Evolutionary conservation across 2,329 filamentous ascomycete genomes (phyloP).

Genomic region (Westerdykella ornata): DNA sequence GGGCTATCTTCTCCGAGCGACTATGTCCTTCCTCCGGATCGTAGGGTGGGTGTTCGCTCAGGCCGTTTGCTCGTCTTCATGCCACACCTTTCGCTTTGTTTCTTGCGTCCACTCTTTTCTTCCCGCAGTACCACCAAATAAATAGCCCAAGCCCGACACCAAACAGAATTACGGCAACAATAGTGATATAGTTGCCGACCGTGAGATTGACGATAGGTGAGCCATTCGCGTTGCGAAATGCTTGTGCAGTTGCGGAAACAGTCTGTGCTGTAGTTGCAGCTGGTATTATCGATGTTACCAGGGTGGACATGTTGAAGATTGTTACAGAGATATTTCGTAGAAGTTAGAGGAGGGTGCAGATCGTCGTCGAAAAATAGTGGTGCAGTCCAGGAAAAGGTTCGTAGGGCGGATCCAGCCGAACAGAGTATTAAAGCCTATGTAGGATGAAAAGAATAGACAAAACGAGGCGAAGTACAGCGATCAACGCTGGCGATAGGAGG

Average conservation of each 20-base stretch:
- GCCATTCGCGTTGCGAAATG: constrained; percentile 5
- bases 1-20: too few relatives aligned
- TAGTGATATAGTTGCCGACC: constrained; percentile 7
- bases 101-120: background rate
- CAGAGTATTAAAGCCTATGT: background rate
- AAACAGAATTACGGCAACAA: background rate
- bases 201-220: constrained; percentile 13
- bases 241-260: background rate
- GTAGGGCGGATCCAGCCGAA: background rate
- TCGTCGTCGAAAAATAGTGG: background rate
- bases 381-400: background rate
- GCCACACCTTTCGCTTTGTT: background rate
- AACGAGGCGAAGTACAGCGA: background rate
- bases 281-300: background rate
- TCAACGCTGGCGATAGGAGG: too few relatives aligned
- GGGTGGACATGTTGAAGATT: too few relatives aligned
- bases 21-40: too few relatives aligned
- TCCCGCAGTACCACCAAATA: background rate
- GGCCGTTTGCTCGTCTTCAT: background rate
- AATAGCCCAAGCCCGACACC: background rate
- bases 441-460: background rate
- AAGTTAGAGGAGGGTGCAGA: background rate
- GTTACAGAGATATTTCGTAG: too few relatives aligned
- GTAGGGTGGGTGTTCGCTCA: too few relatives aligned
- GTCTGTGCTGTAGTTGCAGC: background rate